These are phyloP conservation scores for Teunomyces lycoperdinae DNA, from an alignment of 805 yeast genomes.

Conservation along the genomic window DNA sequence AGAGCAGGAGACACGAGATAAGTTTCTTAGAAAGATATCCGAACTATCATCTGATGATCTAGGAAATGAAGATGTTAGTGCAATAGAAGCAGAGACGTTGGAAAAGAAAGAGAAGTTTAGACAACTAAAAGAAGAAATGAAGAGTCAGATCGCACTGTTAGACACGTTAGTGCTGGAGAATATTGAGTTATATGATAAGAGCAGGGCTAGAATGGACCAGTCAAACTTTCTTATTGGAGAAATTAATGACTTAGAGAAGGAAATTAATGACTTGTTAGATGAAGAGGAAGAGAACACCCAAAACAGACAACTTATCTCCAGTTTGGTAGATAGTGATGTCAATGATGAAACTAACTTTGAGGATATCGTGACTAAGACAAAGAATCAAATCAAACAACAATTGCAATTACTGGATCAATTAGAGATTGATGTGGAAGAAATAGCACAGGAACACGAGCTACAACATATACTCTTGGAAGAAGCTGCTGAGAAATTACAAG, in stretches of 20 bases:
- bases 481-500: constrained; percentile 2
- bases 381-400: neutral
- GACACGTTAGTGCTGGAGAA: constrained; percentile 26
- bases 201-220: constrained; percentile 21
- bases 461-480: constrained; percentile 9
- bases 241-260: constrained; percentile 17
- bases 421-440: constrained; percentile 5
- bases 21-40: constrained; percentile 54
- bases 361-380: neutral
- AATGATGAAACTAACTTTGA: neutral
- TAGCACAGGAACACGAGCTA: constrained; percentile 2
- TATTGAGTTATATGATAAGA: constrained; percentile 21
- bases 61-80: constrained; percentile 17
- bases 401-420: constrained; percentile 1
- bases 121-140: constrained; percentile 23
- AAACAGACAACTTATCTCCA: constrained; percentile 7
- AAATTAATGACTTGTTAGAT: constrained; percentile 12
- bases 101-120: constrained; percentile 22
- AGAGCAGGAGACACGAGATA: constrained; percentile 71
- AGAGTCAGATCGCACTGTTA: constrained; percentile 25
- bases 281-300: constrained; percentile 8
- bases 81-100: constrained; percentile 19
- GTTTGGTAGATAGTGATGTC: constrained; percentile 6
- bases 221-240: constrained; percentile 25
- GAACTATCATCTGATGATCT: constrained; percentile 22